These are phyloP conservation scores for Ascochyta koolunga DNA, from an alignment of 2,329 filamentous ascomycete genomes.

Conservation along the genomic window DNA sequence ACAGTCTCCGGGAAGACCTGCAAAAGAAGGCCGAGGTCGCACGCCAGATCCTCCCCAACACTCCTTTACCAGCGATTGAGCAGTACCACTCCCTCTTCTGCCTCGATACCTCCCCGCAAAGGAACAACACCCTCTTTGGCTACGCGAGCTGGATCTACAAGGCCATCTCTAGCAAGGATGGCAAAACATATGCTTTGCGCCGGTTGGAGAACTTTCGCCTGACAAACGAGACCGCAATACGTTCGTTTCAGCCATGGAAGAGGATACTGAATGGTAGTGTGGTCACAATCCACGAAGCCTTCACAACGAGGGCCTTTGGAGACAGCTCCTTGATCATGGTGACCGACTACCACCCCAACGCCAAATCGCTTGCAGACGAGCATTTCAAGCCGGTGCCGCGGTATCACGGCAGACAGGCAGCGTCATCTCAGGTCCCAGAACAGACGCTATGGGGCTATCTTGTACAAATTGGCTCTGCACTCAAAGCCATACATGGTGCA, in stretches of 20 bases:
- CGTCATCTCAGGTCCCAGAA: conserved; percentile 61
- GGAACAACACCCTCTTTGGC: conserved; percentile 79
- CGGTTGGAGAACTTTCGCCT: conserved; percentile 88
- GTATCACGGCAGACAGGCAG: conserved; percentile 47
- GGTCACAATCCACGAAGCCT: conserved; percentile 87
- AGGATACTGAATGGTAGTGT: conserved; percentile 80
- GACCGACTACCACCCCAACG: conserved; percentile 89
- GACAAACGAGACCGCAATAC: conserved; percentile 87
- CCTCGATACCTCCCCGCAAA: conserved; percentile 80
- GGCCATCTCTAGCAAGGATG: conserved; percentile 85
- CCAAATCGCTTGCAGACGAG: conserved; percentile 86
- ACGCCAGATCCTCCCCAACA: conserved; percentile 80
- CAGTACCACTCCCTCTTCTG: conserved; percentile 93
- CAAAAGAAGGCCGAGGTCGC: conserved; percentile 88
- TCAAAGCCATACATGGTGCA: conserved; percentile 82
- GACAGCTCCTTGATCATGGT: conserved; percentile 95
- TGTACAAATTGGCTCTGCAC: conserved; percentile 84
- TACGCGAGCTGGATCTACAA: conserved; percentile 96
- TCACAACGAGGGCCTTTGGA: conserved; percentile 90
- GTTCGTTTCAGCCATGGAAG: conserved; percentile 87
- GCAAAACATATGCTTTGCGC: conserved; percentile 83
- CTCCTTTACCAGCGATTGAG: conserved; percentile 77
- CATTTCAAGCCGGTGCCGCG: conserved; percentile 63
- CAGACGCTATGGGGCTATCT: conserved; percentile 88
- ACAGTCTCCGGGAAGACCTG: conserved; percentile 83